Percentiles rank a stretch among this genome's conserved stretches.
phyloP scores from a whole-genome alignment of 306 rosid genomes.

The Arachis hypogaea region DNA sequence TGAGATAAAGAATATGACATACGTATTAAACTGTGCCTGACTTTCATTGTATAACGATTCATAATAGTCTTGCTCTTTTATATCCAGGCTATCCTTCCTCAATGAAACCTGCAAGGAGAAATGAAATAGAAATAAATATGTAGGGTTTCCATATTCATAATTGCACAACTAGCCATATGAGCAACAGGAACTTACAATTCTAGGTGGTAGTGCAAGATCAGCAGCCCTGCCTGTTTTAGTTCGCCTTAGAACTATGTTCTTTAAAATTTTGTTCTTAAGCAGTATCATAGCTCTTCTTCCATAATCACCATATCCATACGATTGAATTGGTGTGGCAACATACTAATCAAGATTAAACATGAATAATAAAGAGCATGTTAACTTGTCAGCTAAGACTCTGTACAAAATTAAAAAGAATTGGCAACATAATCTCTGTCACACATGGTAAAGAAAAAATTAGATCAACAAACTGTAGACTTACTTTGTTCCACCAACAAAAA shows the following conservation, averaged over 20 bases:
- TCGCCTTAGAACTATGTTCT: constrained; percentile 75
- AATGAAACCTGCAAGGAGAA: constrained; percentile 66
- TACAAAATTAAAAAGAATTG: constrained; percentile 3
- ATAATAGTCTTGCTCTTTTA: constrained; percentile 82
- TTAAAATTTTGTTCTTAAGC: constrained; percentile 74
- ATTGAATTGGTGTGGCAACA: constrained; percentile 71
- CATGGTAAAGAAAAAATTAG: constrained; percentile 18
- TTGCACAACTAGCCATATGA: constrained; percentile 15
- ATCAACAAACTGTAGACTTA: constrained; percentile 47
- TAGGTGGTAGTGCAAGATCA: constrained; percentile 94
- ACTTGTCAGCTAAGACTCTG: constrained; percentile 7
- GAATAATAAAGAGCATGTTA: constrained; percentile 33
- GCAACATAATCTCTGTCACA: constrained; percentile 6
- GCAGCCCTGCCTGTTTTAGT: constrained; percentile 90
- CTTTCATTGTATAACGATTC: constrained; percentile 86
- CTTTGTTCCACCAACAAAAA: constrained; percentile 99
- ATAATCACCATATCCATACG: constrained; percentile 27
- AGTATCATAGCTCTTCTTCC: constrained; percentile 80
- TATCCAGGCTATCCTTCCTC: constrained; percentile 78
- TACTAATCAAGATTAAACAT: constrained; percentile 54
- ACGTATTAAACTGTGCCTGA: constrained; percentile 87
- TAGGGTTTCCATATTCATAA: constrained; percentile 19
- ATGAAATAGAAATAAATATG: constrained; percentile 25
- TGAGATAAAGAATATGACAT: constrained; percentile 38
- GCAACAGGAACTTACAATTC: constrained; percentile 68